These are phyloP conservation scores for Leucocoprinus leucothites DNA, from an alignment of 768 basidiomycete species.

Conservation along the genomic window DNA sequence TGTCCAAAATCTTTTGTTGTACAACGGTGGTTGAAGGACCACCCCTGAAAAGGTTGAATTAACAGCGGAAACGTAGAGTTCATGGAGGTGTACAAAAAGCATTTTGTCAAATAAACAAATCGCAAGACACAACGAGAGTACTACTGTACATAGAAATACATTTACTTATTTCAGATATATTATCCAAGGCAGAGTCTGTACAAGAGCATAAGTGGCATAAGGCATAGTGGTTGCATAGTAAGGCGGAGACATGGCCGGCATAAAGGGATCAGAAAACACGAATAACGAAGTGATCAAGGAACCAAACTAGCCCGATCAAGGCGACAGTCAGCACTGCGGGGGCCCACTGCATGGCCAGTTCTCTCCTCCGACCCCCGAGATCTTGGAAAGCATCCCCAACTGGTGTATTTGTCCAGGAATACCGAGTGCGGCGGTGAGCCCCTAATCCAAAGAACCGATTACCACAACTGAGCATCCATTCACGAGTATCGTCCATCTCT, in stretches of 20 bases:
- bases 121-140: neutral
- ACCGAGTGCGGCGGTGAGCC: neutral
- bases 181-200: neutral
- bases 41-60: constrained; percentile 24
- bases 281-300: constrained; percentile 1
- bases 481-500: neutral
- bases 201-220: neutral
- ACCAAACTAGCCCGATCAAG: neutral
- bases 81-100: no score
- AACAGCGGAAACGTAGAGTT: neutral
- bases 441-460: neutral
- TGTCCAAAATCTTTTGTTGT: constrained; percentile 57
- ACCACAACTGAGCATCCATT: neutral
- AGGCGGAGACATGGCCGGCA: neutral
- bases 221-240: constrained; percentile 2
- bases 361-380: neutral
- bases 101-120: no score
- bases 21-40: constrained; percentile 56
- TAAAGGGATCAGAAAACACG: constrained; percentile 1
- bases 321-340: neutral
- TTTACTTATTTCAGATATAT: neutral
- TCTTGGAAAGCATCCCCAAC: neutral
- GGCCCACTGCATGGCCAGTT: neutral
- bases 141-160: neutral
- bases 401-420: neutral